A percentile compares a stretch with the other conserved stretches of the same genome.
Evolutionary conservation across 2,329 filamentous ascomycete species (phyloP).

Genomic region (Karstenula rhodostoma): DNA sequence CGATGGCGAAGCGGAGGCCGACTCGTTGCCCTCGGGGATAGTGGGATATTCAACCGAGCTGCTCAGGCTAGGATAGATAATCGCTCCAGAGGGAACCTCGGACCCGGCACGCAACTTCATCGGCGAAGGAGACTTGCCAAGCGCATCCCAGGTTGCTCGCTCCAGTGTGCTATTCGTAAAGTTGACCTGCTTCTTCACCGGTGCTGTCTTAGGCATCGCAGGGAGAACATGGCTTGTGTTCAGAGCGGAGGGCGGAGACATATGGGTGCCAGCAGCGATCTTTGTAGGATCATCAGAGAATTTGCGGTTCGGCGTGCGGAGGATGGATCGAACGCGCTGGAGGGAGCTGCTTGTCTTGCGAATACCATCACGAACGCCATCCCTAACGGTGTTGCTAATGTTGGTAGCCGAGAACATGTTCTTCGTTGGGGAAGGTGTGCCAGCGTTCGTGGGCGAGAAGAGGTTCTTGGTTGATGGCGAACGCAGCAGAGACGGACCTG

Average conservation of each 20-base stretch:
- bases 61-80: constrained; percentile 41
- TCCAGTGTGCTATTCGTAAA: constrained; percentile 77
- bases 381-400: constrained; percentile 44
- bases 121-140: constrained; percentile 46
- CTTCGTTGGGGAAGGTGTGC: constrained; percentile 54
- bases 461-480: constrained; percentile 64
- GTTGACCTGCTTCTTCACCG: constrained; percentile 79
- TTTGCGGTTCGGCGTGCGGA: constrained; percentile 66
- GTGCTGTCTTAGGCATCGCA: constrained; percentile 68
- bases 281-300: constrained; percentile 67
- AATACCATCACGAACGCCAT: constrained; percentile 48
- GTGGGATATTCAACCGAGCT: constrained; percentile 48
- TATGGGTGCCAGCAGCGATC: constrained; percentile 67
- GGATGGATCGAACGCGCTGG: constrained; percentile 68
- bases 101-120: constrained; percentile 46
- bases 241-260: constrained; percentile 51
- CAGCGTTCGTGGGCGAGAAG: constrained; percentile 42
- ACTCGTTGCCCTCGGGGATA: constrained; percentile 39
- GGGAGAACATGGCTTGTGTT: constrained; percentile 63
- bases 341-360: constrained; percentile 55
- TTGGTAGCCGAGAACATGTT: constrained; percentile 51
- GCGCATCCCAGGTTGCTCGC: constrained; percentile 42
- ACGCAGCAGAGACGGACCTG: constrained; percentile 53
- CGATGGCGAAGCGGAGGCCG: constrained; percentile 38
- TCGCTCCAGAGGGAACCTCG: constrained; percentile 42